Evolutionary conservation across 2,329 filamentous ascomycete genomes (phyloP), one percentile per base, ranked within the genome.

Genomic region (Colletotrichum aenigma): DNA sequence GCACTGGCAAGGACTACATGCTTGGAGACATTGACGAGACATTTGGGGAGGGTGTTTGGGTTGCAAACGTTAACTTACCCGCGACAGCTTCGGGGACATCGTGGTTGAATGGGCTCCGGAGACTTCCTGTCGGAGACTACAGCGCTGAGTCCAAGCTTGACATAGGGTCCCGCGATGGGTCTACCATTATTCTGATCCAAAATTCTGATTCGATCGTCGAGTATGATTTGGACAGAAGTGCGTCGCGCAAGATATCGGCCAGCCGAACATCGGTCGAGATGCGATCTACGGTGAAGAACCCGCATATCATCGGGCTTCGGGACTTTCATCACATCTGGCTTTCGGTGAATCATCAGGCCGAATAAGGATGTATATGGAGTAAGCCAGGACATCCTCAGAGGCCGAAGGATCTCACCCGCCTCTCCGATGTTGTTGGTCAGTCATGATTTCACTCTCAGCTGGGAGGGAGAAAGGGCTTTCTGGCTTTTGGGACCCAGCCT

Each of bases 51-150:
- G 38, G 38, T 43, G 4, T 43, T n/a, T 43, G 38, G 38, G 38
- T 43, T 43, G 38, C 16, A 1, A 2, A 43, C 4, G 10, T 43
- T 0, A 43, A n/a, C 0, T 1, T 43, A 0, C 38, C 38, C 3
- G 38, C 38, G 38, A 43, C 8, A n/a, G 4, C 0, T 3, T 10
- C 0, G 18, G 16, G 4, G 0, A 43, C 16, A 43, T n/a, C 38
- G 3, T n/a, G 38, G 38, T 1, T 43, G 8, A 8, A 0, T 18
- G 16, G 38, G 8, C 18, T 43, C 16, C 38, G 38, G 18, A n/a
- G 1, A n/a, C 18, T 43, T 43, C 38, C 38, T 0, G 1, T 43
- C 18, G 0, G 0, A 1, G 8, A 2, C 16, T 43, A 2, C 38
- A 43, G 18, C 38, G 38, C 38, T 0, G 38, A 43, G 0, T 43